Conservation (phyloP, 139 green algal species). For the Coccomyxa sp. region DNA sequence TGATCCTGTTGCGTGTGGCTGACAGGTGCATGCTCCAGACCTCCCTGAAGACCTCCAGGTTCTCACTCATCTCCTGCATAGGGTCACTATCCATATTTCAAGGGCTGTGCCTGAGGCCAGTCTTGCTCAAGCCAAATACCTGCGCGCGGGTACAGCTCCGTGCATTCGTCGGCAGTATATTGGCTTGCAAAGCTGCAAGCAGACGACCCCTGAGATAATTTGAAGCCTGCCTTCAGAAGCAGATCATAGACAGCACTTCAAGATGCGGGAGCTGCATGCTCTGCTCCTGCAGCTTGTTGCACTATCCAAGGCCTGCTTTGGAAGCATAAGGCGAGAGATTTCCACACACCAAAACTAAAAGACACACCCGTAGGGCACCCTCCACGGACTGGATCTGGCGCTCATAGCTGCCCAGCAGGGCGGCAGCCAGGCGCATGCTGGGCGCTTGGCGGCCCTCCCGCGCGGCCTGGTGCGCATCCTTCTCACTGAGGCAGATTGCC, state of each 20-base stretch:
- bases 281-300: too few relatives aligned
- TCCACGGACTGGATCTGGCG: slow-evolving; percentile 31
- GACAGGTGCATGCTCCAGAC: slow-evolving; percentile 59
- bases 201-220: too few relatives aligned
- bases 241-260: too few relatives aligned
- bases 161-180: too few relatives aligned
- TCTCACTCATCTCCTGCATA: slow-evolving; percentile 37
- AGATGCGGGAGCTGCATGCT: too few relatives aligned
- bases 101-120: neutral
- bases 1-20: slow-evolving; percentile 48
- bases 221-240: too few relatives aligned
- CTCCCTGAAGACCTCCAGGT: slow-evolving; percentile 37
- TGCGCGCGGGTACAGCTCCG: too few relatives aligned
- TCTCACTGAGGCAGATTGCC: slow-evolving; percentile 38
- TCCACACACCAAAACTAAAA: too few relatives aligned
- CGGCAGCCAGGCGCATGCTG: slow-evolving; percentile 37
- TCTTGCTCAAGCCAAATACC: neutral
- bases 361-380: slow-evolving; percentile 22
- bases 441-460: neutral
- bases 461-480: neutral
- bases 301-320: neutral
- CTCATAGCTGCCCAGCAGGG: slow-evolving; percentile 48
- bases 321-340: too few relatives aligned
- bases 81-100: too few relatives aligned
- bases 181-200: too few relatives aligned